phyloP scores from a whole-genome alignment of 768 basidiomycete genomes.

The Kwoniella shandongensis region DNA sequence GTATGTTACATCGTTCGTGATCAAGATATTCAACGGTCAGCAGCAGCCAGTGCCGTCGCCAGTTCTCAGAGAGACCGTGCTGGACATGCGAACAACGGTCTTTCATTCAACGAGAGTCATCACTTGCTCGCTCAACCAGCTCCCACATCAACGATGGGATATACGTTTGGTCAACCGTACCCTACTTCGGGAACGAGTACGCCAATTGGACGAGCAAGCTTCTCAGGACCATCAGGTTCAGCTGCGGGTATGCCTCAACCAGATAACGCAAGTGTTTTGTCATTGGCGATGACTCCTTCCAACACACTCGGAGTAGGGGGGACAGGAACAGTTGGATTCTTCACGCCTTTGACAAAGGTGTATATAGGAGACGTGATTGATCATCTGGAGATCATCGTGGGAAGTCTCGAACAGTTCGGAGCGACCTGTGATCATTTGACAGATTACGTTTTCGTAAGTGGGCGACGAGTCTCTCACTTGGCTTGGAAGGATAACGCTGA shows the following conservation, averaged over 20 bases:
- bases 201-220: too few species aligned
- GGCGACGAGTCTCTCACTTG: neutral
- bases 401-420: slow-evolving; percentile 48
- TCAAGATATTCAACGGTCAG: slow-evolving; percentile 46
- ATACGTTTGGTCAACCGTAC: too few species aligned
- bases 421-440: slow-evolving; percentile 51
- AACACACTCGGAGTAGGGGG: neutral
- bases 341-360: slow-evolving; percentile 46
- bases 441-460: slow-evolving; percentile 52
- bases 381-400: slow-evolving; percentile 49
- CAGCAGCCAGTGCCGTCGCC: slow-evolving; percentile 38
- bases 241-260: neutral
- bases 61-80: slow-evolving; percentile 4
- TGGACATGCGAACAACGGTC: too few species aligned
- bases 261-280: slow-evolving; percentile 7
- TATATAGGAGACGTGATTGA: slow-evolving; percentile 53
- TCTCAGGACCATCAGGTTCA: too few species aligned
- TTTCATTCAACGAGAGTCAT: too few species aligned
- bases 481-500: neutral
- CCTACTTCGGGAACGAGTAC: too few species aligned
- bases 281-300: slow-evolving; percentile 5
- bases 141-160: too few species aligned
- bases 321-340: slow-evolving; percentile 24
- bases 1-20: slow-evolving; percentile 49
- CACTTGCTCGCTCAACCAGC: too few species aligned